phyloP scores from a whole-genome alignment of 106 monocot species.

The Allium fistulosum region DNA sequence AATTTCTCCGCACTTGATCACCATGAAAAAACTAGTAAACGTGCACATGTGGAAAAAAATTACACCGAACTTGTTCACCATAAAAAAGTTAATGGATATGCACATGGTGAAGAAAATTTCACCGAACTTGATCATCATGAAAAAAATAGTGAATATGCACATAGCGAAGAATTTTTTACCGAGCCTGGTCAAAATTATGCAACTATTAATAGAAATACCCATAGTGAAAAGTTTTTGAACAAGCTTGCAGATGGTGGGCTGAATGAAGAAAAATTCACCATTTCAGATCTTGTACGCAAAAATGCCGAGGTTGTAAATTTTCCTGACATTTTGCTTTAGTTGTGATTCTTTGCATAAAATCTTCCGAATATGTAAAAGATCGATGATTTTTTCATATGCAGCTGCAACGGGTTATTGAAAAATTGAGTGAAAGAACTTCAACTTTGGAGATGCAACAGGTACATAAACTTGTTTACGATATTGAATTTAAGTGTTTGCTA shows the following conservation, averaged over 20 bases:
- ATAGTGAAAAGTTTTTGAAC: not conserved
- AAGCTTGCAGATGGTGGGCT: not conserved
- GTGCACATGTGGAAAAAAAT: no score
- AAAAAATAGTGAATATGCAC: not conserved
- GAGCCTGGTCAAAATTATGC: not conserved
- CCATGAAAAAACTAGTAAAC: no score
- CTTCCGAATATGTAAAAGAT: not conserved
- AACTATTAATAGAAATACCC: not conserved
- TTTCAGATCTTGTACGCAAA: not conserved
- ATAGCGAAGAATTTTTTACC: not conserved
- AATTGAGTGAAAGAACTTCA: conserved; percentile 15
- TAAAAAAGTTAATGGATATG: no score
- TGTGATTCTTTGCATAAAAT: not conserved
- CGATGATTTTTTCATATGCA: not conserved
- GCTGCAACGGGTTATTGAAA: conserved; percentile 12
- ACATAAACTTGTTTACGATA: no score
- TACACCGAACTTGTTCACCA: no score
- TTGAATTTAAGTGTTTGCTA: no score
- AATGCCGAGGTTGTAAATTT: conserved; percentile 10
- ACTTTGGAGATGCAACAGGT: conserved; percentile 34
- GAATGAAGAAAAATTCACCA: not conserved
- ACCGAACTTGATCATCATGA: conserved; percentile 1
- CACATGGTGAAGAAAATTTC: not conserved
- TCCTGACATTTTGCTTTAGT: not conserved
- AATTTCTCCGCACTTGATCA: no score